A percentile compares a stretch with the other conserved stretches of the same genome.
These are phyloP conservation scores for Astragalus membranaceus DNA, from an alignment of 306 rosid species.

Conservation along the genomic window DNA sequence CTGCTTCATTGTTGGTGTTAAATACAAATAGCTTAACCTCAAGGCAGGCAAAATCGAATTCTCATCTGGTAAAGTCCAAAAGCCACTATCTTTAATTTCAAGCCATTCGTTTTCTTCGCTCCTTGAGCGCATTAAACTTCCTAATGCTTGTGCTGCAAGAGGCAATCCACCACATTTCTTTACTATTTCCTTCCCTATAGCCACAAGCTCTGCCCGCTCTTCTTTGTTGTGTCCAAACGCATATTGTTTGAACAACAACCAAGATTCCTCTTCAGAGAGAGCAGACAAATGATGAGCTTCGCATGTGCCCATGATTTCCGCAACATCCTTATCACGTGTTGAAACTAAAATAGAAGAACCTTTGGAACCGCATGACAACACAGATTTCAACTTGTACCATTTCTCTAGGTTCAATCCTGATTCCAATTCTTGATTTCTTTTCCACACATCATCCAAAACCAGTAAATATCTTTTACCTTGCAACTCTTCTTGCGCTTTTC, in stretches of 20 bases:
- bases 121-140: background rate
- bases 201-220: background rate
- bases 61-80: background rate
- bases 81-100: background rate
- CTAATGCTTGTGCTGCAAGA: background rate
- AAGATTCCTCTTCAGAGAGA: background rate
- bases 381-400: background rate
- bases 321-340: background rate
- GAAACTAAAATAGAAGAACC: background rate
- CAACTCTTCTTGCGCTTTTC: background rate
- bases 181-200: background rate
- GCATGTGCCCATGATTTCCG: background rate
- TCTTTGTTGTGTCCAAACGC: background rate
- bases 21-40: background rate
- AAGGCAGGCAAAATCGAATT: background rate
- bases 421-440: background rate
- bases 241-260: background rate
- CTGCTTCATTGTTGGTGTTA: background rate
- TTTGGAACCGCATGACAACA: background rate
- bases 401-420: background rate
- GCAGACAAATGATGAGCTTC: background rate
- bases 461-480: background rate
- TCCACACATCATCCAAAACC: background rate
- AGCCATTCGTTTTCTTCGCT: background rate
- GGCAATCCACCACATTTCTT: constrained; percentile 1